Conservation (phyloP, 2,329 filamentous ascomycete species). For the Cryphonectria nitschkei region DNA sequence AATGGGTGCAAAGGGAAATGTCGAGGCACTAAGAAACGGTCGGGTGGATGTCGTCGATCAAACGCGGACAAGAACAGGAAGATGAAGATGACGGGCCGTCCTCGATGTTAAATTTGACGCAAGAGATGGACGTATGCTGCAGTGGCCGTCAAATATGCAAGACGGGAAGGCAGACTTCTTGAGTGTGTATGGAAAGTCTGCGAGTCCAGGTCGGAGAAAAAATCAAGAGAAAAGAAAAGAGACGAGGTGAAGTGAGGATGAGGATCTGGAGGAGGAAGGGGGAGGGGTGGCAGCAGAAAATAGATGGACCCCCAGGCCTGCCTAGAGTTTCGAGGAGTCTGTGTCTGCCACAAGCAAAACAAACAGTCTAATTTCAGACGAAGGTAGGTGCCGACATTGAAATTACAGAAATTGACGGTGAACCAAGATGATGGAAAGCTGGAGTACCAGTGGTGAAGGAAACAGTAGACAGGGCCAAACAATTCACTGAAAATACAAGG, state of each 20-base stretch:
- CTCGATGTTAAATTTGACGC: background rate
- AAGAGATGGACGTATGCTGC: background rate
- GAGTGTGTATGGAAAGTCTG: background rate
- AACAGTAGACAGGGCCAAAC: background rate
- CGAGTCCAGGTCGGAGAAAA: background rate
- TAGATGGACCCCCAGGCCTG: background rate
- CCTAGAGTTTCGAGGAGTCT: background rate
- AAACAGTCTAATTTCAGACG: background rate
- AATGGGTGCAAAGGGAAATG: background rate
- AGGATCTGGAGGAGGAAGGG: background rate
- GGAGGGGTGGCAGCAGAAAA: background rate
- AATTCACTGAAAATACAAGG: background rate
- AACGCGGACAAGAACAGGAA: background rate
- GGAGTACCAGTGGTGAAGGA: background rate
- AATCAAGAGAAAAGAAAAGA: background rate
- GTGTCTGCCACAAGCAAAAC: background rate
- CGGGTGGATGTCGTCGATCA: background rate
- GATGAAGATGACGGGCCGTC: background rate
- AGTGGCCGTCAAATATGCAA: background rate
- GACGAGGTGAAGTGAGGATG: constrained; percentile 2
- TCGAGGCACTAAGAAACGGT: background rate
- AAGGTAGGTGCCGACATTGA: background rate
- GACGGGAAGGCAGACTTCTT: background rate
- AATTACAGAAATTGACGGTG: background rate
- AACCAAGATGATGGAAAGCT: background rate